Base-by-base conservation (phyloP, 768 basidiomycete species). In the Calocybe cyanea region DNA sequence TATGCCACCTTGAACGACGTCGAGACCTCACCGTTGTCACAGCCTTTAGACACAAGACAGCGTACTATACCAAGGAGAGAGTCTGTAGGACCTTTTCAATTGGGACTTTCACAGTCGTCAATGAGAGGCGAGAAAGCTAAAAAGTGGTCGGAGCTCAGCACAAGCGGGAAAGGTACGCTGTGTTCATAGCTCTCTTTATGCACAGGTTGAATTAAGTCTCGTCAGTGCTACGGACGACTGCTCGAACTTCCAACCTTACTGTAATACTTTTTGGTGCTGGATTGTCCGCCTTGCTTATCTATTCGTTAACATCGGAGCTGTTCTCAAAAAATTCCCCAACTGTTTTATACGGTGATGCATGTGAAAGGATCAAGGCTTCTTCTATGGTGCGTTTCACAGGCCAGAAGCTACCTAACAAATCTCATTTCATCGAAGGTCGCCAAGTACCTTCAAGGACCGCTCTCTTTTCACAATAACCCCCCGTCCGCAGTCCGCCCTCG, bases 251-350 rank as follows among this genome's bases (percentile, higher is more conserved):
- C 20, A 78, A 78, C 46, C 46, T 78, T 11, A 63, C 64, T 56
- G 85, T 85, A 15, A 75, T 82, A 36, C 58, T 92, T 14, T 66
- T 90, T 23, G 90, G 90, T n/a, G 90, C 88, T 4, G 85, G 87
- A 14, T 69, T 92, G 19, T 87, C 87, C 23, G 77, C 77, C 6
- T 73, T 92, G 31, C 75, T 92, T 28, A 66, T 81, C 19, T 92
- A 91, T 58, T 86, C 86, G 17, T 72, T 92, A 24, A 83, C 85
- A 13, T 84, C 89, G 6, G 90, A 92, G 58, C 69, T 92, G 6
- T 89, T 91, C 62, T 89, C 90, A n/a, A 81, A 77, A 60, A 92
- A 92, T 60, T 91, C 88, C 20, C 86, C 90, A 4, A 89, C 89
- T 3, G 86, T 88, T 20, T 65, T 92, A 24, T 89, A 90, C 57